Conservation (phyloP, 306 rosid genomes). For the Astragalus membranaceus region DNA sequence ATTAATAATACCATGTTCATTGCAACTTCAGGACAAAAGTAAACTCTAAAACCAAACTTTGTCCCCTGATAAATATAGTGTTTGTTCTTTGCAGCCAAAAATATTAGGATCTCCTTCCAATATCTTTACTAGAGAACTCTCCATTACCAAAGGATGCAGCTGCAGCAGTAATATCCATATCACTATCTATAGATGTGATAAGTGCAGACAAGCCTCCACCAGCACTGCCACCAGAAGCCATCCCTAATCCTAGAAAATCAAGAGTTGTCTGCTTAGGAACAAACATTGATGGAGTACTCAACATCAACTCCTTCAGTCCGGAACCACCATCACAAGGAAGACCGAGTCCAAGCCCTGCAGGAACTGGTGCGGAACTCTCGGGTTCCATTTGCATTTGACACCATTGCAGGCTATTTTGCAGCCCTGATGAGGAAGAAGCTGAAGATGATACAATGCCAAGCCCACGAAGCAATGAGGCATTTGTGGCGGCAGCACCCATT, state of each 20-base stretch:
- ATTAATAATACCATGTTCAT: neutral
- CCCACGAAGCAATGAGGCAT: slow-evolving; percentile 67
- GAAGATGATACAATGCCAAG: slow-evolving; percentile 65
- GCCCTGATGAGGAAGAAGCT: slow-evolving; percentile 37
- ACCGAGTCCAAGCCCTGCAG: slow-evolving; percentile 70
- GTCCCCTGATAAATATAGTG: neutral
- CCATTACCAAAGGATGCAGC: slow-evolving; percentile 54
- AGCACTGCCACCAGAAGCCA: slow-evolving; percentile 72
- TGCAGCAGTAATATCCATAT: slow-evolving; percentile 57
- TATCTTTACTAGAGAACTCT: slow-evolving; percentile 58
- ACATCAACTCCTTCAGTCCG: slow-evolving; percentile 73
- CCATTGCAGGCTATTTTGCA: slow-evolving; percentile 57
- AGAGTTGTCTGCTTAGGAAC: slow-evolving; percentile 91
- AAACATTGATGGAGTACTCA: slow-evolving; percentile 66
- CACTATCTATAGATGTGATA: slow-evolving; percentile 63
- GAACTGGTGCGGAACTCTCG: slow-evolving; percentile 26
- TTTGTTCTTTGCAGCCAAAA: neutral
- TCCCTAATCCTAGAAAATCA: slow-evolving; percentile 86
- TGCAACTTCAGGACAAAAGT: slow-evolving; percentile 17
- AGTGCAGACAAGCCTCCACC: slow-evolving; percentile 62
- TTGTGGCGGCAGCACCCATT: slow-evolving; percentile 74
- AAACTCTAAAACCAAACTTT: slow-evolving; percentile 1
- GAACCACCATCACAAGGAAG: slow-evolving; percentile 61
- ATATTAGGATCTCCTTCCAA: slow-evolving; percentile 50
- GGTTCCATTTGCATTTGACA: slow-evolving; percentile 40